Evolutionary conservation across 495 filamentous ascomycete genomes (phyloP), one percentile per base, ranked within the genome.

Genomic region (Hypoxylon fuscum): DNA sequence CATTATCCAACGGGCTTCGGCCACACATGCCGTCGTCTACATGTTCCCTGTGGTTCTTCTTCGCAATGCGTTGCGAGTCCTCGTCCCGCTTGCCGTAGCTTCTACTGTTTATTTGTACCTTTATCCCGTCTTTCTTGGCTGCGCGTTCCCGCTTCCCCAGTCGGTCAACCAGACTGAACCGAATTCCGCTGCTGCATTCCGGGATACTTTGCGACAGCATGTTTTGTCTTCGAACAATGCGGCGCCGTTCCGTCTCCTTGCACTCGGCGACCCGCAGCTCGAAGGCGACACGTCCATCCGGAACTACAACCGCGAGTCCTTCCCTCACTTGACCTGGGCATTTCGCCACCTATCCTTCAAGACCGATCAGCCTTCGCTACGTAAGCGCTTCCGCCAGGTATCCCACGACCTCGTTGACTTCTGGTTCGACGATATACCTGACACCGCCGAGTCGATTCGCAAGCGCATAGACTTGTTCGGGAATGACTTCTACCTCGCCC

Each of bases 401-500:
- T 55, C 85, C 11, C 78, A 79, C 56, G 77, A 82, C 50, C 57
- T 90, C 7, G 68, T 86, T 38, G 77, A 84, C 60, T 73, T 85
- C 61, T 72, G 76, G 55, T 73, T 76, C 42, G 77, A 87, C 44
- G 91, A 96, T 70, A 76, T 91, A 31, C 88, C 85, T 21, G 78
- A 85, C 61, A 72, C 82, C 1, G 61, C 90, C 29, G 77, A 87
- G 43, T 84, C 82, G 11, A 78, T 76, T 22, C 85, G 89, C 62
- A 98, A 98, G 77, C 83, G 84, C 12, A 71, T 98, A 59, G 95
- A 98, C 70, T 83, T 96, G 2, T 81, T 90, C 58, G 95, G 96
- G 1, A 98, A 98, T 74, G 95, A 98, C 73, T 92, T 86, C 62
- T 98, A 97, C 74, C 85, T 98, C 6, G 89, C 90, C 8, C 95